Percentiles rank a stretch among this genome's conserved stretches.
Conservation (phyloP, 441 rosid genomes). For the Syzygium malaccense region DNA sequence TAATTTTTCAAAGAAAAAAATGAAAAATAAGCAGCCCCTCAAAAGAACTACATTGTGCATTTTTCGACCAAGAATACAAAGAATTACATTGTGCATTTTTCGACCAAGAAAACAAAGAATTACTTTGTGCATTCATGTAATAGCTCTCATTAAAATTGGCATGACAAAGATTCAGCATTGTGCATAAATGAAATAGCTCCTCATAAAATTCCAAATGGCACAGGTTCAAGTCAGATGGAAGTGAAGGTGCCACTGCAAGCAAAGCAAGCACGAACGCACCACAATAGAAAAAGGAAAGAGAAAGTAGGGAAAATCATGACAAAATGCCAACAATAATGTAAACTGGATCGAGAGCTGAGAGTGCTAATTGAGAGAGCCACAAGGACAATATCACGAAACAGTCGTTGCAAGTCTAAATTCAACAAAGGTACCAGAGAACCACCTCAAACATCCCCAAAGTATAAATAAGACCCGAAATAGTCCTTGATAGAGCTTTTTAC, state of each 20-base stretch:
- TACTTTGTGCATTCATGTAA: not conserved
- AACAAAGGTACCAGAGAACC: not conserved
- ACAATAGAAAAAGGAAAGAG: not conserved
- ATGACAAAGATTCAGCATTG: not conserved
- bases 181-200: not conserved
- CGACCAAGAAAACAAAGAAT: not conserved
- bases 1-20: not conserved
- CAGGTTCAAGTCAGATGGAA: not conserved
- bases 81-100: not conserved
- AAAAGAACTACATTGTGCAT: not conserved
- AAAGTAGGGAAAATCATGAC: not conserved
- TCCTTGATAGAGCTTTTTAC: not conserved
- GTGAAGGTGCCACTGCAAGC: not conserved
- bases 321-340: not conserved
- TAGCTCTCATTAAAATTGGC: not conserved
- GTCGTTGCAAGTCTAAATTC: not conserved
- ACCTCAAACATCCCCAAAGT: not conserved
- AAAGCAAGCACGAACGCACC: not conserved
- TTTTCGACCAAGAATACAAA: not conserved
- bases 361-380: not conserved
- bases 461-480: not conserved
- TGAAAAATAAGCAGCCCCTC: not conserved
- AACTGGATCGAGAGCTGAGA: not conserved
- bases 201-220: not conserved
- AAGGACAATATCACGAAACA: not conserved